Base-by-base conservation (phyloP, 345 rosid genomes). In the Sisymbrium altissimum region DNA sequence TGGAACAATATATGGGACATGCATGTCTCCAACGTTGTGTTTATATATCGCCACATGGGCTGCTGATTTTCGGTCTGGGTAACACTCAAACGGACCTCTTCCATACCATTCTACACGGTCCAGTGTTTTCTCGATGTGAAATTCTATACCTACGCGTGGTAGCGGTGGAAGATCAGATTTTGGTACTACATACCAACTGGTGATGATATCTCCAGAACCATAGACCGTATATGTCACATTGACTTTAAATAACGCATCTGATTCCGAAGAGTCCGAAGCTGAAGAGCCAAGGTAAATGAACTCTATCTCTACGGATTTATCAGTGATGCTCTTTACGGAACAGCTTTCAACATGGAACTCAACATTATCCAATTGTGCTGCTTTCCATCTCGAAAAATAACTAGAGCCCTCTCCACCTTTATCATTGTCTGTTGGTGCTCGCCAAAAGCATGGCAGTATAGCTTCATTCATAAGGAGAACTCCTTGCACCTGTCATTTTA, bases 351-450 rank as follows among this genome's bases (percentile, higher is more conserved):
- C 81, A 49, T 70, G 73, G 76, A 92, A 86, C 44, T 65, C 68
- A 58, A 90, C 76, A 65, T 71, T 75, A 55, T 87, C 88, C 4
- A 92, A 61, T 19, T 63, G 56, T 40, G 96, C 92, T 67, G 89
- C 87, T 85, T 84, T 84, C 99, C 99, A 95, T 77, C 67, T 81
- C n/a, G 96, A 87, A 81, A 80, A 76, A 70, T 95, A 90, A 80
- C 99, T 92, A 48, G 72, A 45, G 53, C 74, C 81, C 6, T 66
- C 96, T 75, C 99, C 98, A 63, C 99, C 99, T 76, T 90, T 92
- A 82, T 95, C 99, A 68, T 95, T 95, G 77, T 95, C 97, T 11
- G 91, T 90, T 8, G 94, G 96, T 75, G 97, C 99, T 78, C 99
- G 83, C 98, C 99, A 92, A 82, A 95, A 86, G 84, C 96, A 90